A percentile compares a stretch with the other conserved stretches of the same genome.
Evolutionary conservation across 2,329 filamentous ascomycete species (phyloP).

Genomic region (Kalmusia sp.): DNA sequence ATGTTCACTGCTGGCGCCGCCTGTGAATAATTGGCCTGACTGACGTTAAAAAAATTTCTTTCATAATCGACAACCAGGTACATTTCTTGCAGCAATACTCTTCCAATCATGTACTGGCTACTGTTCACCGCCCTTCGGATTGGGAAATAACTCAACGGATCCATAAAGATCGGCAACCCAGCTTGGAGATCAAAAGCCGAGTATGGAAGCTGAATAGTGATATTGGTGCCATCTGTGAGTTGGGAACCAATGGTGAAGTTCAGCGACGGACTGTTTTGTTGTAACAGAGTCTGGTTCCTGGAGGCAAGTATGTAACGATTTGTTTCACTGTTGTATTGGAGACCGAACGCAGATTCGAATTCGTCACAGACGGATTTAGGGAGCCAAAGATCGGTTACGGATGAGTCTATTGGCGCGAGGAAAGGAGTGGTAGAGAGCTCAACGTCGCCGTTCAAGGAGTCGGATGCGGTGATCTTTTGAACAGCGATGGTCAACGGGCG

Average conservation of each 20-base stretch:
- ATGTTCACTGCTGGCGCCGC: slow-evolving; percentile 25
- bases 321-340: neutral
- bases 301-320: neutral
- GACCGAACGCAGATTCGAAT: neutral
- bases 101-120: slow-evolving; percentile 66
- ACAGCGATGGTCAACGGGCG: slow-evolving; percentile 22
- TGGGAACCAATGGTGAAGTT: neutral
- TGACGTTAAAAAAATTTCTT: slow-evolving; percentile 52
- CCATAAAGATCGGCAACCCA: slow-evolving; percentile 48
- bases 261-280: neutral
- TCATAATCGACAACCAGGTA: slow-evolving; percentile 56
- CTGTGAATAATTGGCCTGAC: slow-evolving; percentile 37
- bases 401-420: neutral
- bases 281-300: neutral
- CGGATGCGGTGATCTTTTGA: slow-evolving; percentile 18
- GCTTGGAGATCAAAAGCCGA: slow-evolving; percentile 53
- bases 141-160: slow-evolving; percentile 68
- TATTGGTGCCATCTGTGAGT: slow-evolving; percentile 29
- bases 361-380: neutral
- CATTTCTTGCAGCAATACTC: slow-evolving; percentile 72
- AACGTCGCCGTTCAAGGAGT: slow-evolving; percentile 19
- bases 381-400: neutral
- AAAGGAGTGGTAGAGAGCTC: neutral
- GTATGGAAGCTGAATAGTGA: slow-evolving; percentile 53
- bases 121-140: slow-evolving; percentile 62